These are phyloP conservation scores for Ballota nigra DNA, from an alignment of 257 asterid genomes.

Conservation along the genomic window DNA sequence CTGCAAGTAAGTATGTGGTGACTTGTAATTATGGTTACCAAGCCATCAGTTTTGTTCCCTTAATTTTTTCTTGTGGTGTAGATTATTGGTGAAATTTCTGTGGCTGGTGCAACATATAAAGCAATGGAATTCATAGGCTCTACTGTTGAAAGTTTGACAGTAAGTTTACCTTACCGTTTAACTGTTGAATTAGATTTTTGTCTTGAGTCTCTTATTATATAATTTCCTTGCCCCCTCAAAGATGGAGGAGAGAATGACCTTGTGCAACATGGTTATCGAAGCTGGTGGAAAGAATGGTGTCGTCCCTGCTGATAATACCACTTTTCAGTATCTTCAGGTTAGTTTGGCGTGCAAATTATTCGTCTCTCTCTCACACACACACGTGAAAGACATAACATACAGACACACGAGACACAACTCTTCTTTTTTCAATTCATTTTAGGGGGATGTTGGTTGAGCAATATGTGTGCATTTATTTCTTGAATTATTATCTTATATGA, in stretches of 20 bases:
- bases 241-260: slow-evolving; percentile 99
- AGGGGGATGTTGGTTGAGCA: neutral
- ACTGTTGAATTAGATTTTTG: neutral
- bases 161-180: slow-evolving; percentile 33
- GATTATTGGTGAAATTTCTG: slow-evolving; percentile 99
- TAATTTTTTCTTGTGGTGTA: slow-evolving; percentile 28
- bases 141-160: slow-evolving; percentile 88
- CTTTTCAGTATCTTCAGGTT: slow-evolving; percentile 87
- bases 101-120: slow-evolving; percentile 96
- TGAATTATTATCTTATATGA: no score
- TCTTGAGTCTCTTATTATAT: neutral
- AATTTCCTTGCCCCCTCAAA: slow-evolving; percentile 23
- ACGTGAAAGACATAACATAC: neutral
- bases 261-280: slow-evolving; percentile 98
- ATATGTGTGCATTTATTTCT: neutral
- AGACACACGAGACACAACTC: neutral
- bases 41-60: slow-evolving; percentile 16
- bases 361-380: neutral
- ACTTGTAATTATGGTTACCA: neutral
- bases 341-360: slow-evolving; percentile 15
- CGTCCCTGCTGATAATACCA: slow-evolving; percentile 88
- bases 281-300: slow-evolving; percentile 97
- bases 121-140: slow-evolving; percentile 97
- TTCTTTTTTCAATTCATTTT: neutral
- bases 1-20: slow-evolving; percentile 63